Base-by-base conservation (phyloP, 306 rosid species). In the Alnus glutinosa region DNA sequence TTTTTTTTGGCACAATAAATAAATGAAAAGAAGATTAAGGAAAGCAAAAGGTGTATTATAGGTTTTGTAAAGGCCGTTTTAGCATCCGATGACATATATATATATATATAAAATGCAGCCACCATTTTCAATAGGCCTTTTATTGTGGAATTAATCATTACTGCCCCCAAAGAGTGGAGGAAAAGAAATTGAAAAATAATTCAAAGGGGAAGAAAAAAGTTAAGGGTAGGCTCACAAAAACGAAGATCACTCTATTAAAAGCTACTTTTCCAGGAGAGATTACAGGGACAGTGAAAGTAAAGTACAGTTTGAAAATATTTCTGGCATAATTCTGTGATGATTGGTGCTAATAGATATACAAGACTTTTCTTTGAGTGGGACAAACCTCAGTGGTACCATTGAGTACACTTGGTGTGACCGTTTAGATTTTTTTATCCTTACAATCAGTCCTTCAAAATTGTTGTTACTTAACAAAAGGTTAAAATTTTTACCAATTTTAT, bases 121-220 rank as follows among this genome's bases (percentile, higher is more conserved):
- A 70, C 86, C 76, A 80, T 82, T 11, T 16, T 8, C 4, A 70
- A 72, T 28, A 73, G 74, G 74, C 61, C 50, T 37, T 81, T 82
- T 69, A 80, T 74, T 82, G 78, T 77, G 87, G 88, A 83, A 75
- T 70, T 71, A 82, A 87, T 85, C 32, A 87, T 87, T 79, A 82
- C 58, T 7, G 73, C 75, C 83, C 78, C 81, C 80, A 70, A 66
- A 15, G 54, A 36, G 71, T 37, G 67, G 64, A 75, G 39, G 0
- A 59, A 75, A 78, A 71, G 47, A 47, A 11, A 34, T 14, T 3
- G 7, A 0, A 67, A 39, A 12, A 4, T 4, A 62, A 32, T 13
- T 32, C n/a, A 63, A 77, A 51, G 13, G 14, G 9, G 3, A 77
- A 49, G 7, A 52, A 11, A 39, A 14, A 85, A 78, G 86, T 78